Conservation (phyloP, 129 eudicot genomes). For the Gnaphalium uliginosum region DNA sequence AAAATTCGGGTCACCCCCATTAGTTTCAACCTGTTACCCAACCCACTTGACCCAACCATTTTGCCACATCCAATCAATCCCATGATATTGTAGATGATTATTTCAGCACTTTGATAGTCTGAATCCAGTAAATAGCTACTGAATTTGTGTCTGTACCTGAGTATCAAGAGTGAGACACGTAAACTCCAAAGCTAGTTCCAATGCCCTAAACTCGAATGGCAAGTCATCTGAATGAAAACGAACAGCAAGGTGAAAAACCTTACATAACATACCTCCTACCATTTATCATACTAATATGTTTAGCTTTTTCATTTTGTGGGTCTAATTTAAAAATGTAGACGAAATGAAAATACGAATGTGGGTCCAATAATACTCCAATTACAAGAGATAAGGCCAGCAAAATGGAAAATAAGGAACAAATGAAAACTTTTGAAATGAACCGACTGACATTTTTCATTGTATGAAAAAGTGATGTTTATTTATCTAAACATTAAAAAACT, state of each 20-base stretch:
- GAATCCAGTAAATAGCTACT: slow-evolving; percentile 3
- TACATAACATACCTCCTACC: slow-evolving; percentile 16
- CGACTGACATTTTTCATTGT: not conserved
- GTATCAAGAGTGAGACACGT: slow-evolving; percentile 89
- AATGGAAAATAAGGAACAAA: not conserved
- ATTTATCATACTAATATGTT: not conserved
- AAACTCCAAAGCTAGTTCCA: slow-evolving; percentile 95
- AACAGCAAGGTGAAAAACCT: slow-evolving; percentile 27
- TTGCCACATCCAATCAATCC: not conserved
- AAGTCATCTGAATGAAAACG: slow-evolving; percentile 67
- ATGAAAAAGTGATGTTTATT: not conserved
- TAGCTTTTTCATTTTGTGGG: not conserved
- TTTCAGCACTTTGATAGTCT: not conserved
- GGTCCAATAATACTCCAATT: not conserved
- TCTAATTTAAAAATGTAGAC: not conserved
- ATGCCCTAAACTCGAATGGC: slow-evolving; percentile 91
- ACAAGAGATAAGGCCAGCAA: not conserved
- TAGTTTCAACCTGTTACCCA: not conserved
- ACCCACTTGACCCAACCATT: not conserved
- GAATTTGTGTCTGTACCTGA: slow-evolving; percentile 63
- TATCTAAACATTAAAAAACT: not conserved
- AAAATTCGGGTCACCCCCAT: not conserved
- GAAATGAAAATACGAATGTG: not conserved
- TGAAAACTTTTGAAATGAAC: not conserved
- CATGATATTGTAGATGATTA: not conserved